These are phyloP conservation scores for Talaromyces sp. DNA, from an alignment of 2,329 filamentous ascomycete species.

Conservation along the genomic window DNA sequence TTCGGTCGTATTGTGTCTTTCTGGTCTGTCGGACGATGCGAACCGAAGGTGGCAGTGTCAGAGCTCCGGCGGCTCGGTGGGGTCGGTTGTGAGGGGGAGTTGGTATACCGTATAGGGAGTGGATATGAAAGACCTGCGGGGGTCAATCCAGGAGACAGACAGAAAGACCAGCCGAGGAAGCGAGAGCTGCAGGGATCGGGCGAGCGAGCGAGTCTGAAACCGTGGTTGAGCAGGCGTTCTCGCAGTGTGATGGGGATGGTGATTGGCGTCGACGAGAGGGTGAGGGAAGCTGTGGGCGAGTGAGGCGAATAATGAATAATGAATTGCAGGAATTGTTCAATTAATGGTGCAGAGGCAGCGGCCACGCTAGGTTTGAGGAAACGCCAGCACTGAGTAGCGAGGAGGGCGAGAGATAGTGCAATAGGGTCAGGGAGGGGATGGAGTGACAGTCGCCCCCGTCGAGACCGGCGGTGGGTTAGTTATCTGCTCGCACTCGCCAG, in stretches of 20 bases:
- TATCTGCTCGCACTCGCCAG: too few relatives aligned
- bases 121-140: not conserved
- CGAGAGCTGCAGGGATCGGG: not conserved
- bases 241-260: not conserved
- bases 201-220: not conserved
- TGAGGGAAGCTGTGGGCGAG: not conserved
- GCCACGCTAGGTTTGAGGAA: not conserved
- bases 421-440: not conserved
- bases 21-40: not conserved
- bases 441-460: too few relatives aligned
- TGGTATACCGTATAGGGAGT: not conserved
- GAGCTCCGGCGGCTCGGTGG: slow-evolving; percentile 3
- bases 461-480: too few relatives aligned
- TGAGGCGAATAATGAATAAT: not conserved
- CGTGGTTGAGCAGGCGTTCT: not conserved
- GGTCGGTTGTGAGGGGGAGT: not conserved
- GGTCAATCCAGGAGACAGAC: not conserved
- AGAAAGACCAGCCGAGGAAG: not conserved
- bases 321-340: not conserved
- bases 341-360: not conserved
- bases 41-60: not conserved
- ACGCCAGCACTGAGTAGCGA: not conserved
- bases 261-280: not conserved
- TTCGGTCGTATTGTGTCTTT: not conserved
- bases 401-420: not conserved